A percentile compares a stretch with the other conserved stretches of the same genome.
Conservation (phyloP, 2,329 filamentous ascomycete species). For the Exophiala alcalophila region DNA sequence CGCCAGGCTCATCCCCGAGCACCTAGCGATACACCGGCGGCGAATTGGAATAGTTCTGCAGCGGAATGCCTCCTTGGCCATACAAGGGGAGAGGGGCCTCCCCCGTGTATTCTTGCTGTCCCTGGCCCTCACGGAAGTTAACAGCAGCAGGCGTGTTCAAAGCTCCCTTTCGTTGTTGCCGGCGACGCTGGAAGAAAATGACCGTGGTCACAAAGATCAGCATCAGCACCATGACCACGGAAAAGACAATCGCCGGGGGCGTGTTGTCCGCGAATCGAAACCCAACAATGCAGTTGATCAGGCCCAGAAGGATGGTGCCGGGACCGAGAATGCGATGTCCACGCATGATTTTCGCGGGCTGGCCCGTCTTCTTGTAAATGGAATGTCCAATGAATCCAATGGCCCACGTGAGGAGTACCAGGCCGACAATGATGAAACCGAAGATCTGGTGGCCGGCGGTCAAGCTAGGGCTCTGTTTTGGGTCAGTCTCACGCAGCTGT, state of each 20-base stretch:
- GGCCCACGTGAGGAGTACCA: conserved; percentile 53
- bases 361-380: conserved; percentile 50
- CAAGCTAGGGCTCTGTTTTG: conserved; percentile 53
- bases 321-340: conserved; percentile 60
- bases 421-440: conserved; percentile 54
- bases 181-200: conserved; percentile 35
- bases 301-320: conserved; percentile 51
- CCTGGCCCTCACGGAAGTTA: conserved; percentile 30
- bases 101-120: conserved; percentile 4
- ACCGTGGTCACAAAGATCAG: conserved; percentile 39
- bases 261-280: conserved; percentile 54
- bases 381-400: conserved; percentile 58
- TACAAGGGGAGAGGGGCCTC: conserved; percentile 16
- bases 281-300: conserved; percentile 58
- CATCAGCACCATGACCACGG: conserved; percentile 48
- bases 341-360: conserved; percentile 48
- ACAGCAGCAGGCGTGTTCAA: conserved; percentile 28
- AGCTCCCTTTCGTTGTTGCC: conserved; percentile 32
- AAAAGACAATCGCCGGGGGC: conserved; percentile 48
- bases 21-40: conserved; percentile 20
- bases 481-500: too few species aligned
- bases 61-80: conserved; percentile 21
- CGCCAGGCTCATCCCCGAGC: background rate
- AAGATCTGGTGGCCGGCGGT: conserved; percentile 58
- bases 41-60: conserved; percentile 20